A percentile compares a stretch with the other conserved stretches of the same genome.
Evolutionary conservation across 371 early-diverging fungal species (phyloP).

Genomic region (Mortierella sp.): DNA sequence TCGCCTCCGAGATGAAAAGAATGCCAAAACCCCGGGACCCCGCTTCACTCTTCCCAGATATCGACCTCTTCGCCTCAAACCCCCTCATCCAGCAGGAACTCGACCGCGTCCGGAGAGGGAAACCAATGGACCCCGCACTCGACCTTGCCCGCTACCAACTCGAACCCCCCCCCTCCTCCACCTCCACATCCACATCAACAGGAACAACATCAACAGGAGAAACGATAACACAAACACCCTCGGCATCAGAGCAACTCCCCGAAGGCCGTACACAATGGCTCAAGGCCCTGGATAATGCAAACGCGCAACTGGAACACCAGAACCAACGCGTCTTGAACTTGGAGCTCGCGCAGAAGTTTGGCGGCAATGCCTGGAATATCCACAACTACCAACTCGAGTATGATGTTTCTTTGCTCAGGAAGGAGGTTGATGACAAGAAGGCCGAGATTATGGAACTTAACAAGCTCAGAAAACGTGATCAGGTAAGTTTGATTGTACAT

Average conservation of each 20-base stretch:
- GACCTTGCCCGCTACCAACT: slow-evolving; percentile 76
- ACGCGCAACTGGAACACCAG: slow-evolving; percentile 90
- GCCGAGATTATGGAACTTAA: slow-evolving; percentile 71
- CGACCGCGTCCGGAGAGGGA: slow-evolving; percentile 70
- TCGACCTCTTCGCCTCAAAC: slow-evolving; percentile 57
- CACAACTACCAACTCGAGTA: slow-evolving; percentile 86
- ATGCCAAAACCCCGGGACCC: slow-evolving; percentile 62
- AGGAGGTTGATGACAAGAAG: slow-evolving; percentile 64
- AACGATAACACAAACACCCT: slow-evolving; percentile 33
- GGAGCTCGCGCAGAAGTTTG: slow-evolving; percentile 86
- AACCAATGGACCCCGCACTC: slow-evolving; percentile 64
- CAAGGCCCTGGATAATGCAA: slow-evolving; percentile 81
- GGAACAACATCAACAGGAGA: not conserved
- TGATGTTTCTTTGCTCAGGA: slow-evolving; percentile 60
- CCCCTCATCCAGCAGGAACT: slow-evolving; percentile 71
- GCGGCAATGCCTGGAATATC: slow-evolving; percentile 87
- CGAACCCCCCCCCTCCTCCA: slow-evolving; percentile 58
- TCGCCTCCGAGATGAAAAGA: slow-evolving; percentile 78
- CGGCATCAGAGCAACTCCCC: slow-evolving; percentile 49
- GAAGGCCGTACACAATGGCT: slow-evolving; percentile 71
- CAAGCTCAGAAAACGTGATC: slow-evolving; percentile 78
- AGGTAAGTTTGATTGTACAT: too few relatives aligned
- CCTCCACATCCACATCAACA: slow-evolving; percentile 7
- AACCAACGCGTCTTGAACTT: slow-evolving; percentile 82
- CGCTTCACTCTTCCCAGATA: slow-evolving; percentile 38